Conservation (phyloP, 805 yeast genomes). For the Wickerhamiella sorbophila region DNA sequence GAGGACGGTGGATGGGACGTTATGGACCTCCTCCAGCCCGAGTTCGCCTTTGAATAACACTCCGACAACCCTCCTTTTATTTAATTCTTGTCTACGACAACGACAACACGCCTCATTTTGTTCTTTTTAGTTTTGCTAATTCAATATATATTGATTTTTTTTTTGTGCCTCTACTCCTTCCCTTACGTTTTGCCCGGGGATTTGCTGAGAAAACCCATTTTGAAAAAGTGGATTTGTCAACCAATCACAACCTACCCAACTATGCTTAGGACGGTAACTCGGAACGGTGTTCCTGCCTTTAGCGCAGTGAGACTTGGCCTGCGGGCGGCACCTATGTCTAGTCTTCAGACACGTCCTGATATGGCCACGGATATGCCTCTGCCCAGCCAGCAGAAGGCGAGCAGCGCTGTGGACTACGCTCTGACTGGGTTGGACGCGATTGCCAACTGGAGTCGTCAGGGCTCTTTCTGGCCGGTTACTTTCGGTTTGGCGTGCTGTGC, state of each 20-base stretch:
- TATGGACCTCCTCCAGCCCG: not conserved
- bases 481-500: conserved; percentile 90
- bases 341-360: conserved; percentile 17
- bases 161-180: no score
- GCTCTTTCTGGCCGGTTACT: conserved; percentile 87
- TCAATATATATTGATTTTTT: no score
- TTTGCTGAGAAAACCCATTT: no score
- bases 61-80: not conserved
- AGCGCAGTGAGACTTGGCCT: not conserved
- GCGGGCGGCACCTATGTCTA: conserved; percentile 7
- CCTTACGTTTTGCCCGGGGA: no score
- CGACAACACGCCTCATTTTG: not conserved
- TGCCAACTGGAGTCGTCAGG: conserved; percentile 84
- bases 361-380: conserved; percentile 59
- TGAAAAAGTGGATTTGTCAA: not conserved
- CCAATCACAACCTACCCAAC: conserved; percentile 4
- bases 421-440: conserved; percentile 68
- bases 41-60: not conserved
- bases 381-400: conserved; percentile 46
- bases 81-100: not conserved
- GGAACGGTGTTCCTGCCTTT: conserved; percentile 1
- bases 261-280: conserved; percentile 3
- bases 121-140: not conserved
- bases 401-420: conserved; percentile 60
- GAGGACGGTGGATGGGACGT: not conserved